These are phyloP conservation scores for Isabelozyma rhagii DNA, from an alignment of 805 yeast species.

Conservation along the genomic window DNA sequence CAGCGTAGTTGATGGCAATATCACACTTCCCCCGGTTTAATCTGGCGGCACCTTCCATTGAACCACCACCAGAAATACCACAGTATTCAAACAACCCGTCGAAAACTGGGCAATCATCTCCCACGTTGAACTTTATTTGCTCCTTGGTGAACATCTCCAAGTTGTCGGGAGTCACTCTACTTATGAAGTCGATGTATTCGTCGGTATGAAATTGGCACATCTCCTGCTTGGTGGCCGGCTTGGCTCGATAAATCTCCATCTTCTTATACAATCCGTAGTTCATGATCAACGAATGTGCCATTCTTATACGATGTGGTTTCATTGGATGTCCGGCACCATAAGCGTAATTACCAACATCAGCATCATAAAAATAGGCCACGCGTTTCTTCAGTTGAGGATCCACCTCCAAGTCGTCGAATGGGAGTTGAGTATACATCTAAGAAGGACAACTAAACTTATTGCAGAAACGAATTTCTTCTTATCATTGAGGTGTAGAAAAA, in stretches of 20 bases:
- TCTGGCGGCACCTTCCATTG: slow-evolving; percentile 90
- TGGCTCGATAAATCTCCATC: slow-evolving; percentile 96
- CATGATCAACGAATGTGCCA: slow-evolving; percentile 97
- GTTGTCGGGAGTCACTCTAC: slow-evolving; percentile 90
- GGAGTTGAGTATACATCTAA: slow-evolving; percentile 38
- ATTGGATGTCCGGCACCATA: slow-evolving; percentile 98
- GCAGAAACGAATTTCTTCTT: neutral
- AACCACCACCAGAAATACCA: slow-evolving; percentile 88
- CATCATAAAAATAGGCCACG: slow-evolving; percentile 44
- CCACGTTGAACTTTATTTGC: slow-evolving; percentile 89
- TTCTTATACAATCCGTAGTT: slow-evolving; percentile 94
- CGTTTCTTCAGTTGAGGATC: slow-evolving; percentile 39
- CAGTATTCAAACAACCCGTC: slow-evolving; percentile 94
- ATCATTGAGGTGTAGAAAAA: neutral
- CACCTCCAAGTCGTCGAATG: slow-evolving; percentile 44
- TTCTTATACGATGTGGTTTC: slow-evolving; percentile 98
- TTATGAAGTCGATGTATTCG: slow-evolving; percentile 90
- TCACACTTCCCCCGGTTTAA: slow-evolving; percentile 86
- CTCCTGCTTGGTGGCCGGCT: slow-evolving; percentile 96
- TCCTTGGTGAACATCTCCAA: slow-evolving; percentile 83
- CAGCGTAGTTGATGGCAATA: slow-evolving; percentile 94
- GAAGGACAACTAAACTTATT: too few relatives aligned
- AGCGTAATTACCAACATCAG: slow-evolving; percentile 97
- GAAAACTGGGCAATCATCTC: slow-evolving; percentile 94
- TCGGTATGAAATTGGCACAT: slow-evolving; percentile 98